Evolutionary conservation across 768 basidiomycete species (phyloP), one percentile per base, ranked within the genome.

Genomic region (Hypsizygus marmoreus): DNA sequence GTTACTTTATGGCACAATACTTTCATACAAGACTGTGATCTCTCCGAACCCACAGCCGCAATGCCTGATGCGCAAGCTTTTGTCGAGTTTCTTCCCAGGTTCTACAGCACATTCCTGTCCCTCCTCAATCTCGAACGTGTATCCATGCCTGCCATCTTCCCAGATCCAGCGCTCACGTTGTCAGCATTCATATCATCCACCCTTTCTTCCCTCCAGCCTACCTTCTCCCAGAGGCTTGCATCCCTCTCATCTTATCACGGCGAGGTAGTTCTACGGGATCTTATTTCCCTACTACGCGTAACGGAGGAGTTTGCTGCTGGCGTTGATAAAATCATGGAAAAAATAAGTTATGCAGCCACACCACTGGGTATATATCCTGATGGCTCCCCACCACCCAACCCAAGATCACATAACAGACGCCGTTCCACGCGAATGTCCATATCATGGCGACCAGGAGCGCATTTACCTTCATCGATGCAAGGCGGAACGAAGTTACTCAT

Each of bases 121-220:
- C 68, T 88, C 28, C 70, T 98, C 3, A 77, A 82, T 28, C 73
- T 76, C 9, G 94, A 97, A 64, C 77, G 85, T 30, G 69, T 73
- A 1, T 80, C 84, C 23, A 84, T 95, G 47, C 84, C 88, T 2
- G 75, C 81, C 20, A 93, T 98, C 56, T 97, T 97, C 64, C 91
- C 93, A 1, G 84, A 95, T 59, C 88, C 93, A 6, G 75, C 80
- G 40, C 62, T 70, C 23, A 88, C 88, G 1, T 76, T 97, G 10
- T 87, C 92, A 1, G 74, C 82, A 24, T 86, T 97, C 59, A 84
- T 97, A 47, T 84, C 86, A 13, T 86, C 89, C 13, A 88, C 86
- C 11, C 69, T 97, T 30, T 84, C 86, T 14, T 74, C 81, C 7
- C 78, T 97, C 12, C 79, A 86, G 37, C 97, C 97, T 0, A 84